phyloP scores from a whole-genome alignment of 176 grass and related monocot species.

The Bromus sterilis region DNA sequence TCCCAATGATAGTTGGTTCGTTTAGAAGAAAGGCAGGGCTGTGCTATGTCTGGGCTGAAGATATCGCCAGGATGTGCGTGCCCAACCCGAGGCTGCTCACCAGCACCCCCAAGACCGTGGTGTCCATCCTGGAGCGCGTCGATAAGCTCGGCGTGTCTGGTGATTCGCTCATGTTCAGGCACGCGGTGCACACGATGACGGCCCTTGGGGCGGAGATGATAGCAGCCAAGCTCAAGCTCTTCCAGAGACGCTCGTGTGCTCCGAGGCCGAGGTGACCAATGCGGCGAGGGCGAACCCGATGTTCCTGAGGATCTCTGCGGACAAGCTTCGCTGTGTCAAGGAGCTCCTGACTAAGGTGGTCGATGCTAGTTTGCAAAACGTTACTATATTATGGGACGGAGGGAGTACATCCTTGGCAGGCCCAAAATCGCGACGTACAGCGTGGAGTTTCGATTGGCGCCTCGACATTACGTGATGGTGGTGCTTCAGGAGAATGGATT shows the following conservation, averaged over 20 bases:
- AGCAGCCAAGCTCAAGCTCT: conserved; percentile 36
- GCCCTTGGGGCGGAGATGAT: conserved; percentile 7
- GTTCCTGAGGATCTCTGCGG: conserved; percentile 14
- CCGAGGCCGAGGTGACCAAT: conserved; percentile 24
- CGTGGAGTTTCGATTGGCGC: conserved; percentile 27
- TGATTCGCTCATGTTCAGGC: conserved; percentile 26
- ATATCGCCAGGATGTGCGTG: conserved; percentile 13
- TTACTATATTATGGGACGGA: too few species aligned
- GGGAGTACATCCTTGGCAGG: neutral
- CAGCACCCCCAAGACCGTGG: neutral
- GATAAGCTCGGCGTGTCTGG: conserved; percentile 29
- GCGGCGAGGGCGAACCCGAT: conserved; percentile 7
- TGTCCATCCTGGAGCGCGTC: conserved; percentile 6
- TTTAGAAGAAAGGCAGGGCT: too few species aligned
- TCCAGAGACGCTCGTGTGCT: conserved; percentile 23
- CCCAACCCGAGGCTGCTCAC: conserved; percentile 30
- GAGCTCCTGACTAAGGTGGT: conserved; percentile 38
- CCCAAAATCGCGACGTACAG: conserved; percentile 22
- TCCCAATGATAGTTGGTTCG: too few species aligned
- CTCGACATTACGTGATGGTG: conserved; percentile 35
- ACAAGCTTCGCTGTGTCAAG: conserved; percentile 5
- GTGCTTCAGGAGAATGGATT: conserved; percentile 35
- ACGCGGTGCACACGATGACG: neutral
- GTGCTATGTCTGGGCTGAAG: too few species aligned
- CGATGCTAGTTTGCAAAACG: too few species aligned